phyloP scores from a whole-genome alignment of 1,284 basidiomycete species.

The Mycosarcoma mackinlayi region DNA sequence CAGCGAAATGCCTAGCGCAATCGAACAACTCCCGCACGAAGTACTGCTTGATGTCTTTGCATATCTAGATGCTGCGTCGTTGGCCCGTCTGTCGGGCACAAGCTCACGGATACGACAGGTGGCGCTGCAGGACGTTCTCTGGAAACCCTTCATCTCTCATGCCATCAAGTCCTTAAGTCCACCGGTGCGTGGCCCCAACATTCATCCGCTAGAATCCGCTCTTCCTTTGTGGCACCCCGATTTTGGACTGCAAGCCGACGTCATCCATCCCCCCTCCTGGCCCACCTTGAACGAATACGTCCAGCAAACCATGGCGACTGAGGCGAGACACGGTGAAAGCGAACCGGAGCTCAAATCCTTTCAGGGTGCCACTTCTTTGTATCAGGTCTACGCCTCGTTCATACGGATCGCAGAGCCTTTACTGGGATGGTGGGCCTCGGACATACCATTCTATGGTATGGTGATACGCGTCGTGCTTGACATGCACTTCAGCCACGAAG shows the following conservation, averaged over 20 bases:
- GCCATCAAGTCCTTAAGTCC: constrained; percentile 29
- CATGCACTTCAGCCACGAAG: constrained; percentile 13
- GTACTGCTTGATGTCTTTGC: constrained; percentile 38
- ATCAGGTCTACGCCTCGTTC: constrained; percentile 41
- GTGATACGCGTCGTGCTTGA: constrained; percentile 40
- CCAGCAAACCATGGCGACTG: neutral
- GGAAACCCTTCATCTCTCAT: constrained; percentile 28
- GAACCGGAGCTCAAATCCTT: constrained; percentile 9
- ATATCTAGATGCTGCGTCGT: constrained; percentile 19
- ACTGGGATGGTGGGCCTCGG: constrained; percentile 51
- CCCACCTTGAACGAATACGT: constrained; percentile 15
- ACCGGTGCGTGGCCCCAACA: constrained; percentile 14
- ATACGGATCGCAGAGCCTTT: constrained; percentile 26
- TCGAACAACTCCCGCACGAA: constrained; percentile 35
- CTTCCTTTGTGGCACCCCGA: constrained; percentile 41
- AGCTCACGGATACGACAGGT: constrained; percentile 22
- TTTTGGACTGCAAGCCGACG: constrained; percentile 33
- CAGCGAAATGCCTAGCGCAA: neutral
- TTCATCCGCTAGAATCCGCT: constrained; percentile 30
- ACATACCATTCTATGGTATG: constrained; percentile 48
- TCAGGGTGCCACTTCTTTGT: constrained; percentile 23
- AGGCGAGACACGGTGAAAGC: neutral
- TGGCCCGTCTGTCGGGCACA: constrained; percentile 19
- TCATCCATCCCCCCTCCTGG: constrained; percentile 34
- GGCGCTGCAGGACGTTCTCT: constrained; percentile 34